Conservation (phyloP, 305 asterid species). For the Fraxinus xanthoxyloides region DNA sequence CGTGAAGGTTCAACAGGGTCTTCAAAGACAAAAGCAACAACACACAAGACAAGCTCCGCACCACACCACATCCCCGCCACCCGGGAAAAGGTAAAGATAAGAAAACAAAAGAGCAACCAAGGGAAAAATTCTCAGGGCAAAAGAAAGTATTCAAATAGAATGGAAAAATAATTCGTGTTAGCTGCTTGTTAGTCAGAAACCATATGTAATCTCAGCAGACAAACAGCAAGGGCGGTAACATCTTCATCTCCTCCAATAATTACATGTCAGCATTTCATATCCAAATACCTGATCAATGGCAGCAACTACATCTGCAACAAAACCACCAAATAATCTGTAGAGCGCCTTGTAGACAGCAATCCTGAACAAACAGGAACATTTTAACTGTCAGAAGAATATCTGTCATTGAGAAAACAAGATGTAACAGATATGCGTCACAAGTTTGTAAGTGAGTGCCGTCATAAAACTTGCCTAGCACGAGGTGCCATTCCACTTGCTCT, state of each 20-base stretch:
- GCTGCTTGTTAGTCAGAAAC: slow-evolving; percentile 1
- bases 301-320: slow-evolving; percentile 95
- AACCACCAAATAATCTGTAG: slow-evolving; percentile 92
- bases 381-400: slow-evolving; percentile 17
- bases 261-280: slow-evolving; percentile 7
- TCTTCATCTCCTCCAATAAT: slow-evolving; percentile 2
- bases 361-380: slow-evolving; percentile 44
- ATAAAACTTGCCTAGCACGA: slow-evolving; percentile 75
- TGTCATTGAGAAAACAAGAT: slow-evolving; percentile 8
- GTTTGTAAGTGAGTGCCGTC: not conserved
- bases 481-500: slow-evolving; percentile 99
- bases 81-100: not conserved
- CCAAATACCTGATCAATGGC: slow-evolving; percentile 92
- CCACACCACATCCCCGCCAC: not conserved
- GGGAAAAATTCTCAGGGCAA: not conserved
- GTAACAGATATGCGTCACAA: not conserved
- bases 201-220: not conserved
- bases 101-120: not conserved
- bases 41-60: not conserved
- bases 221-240: not conserved
- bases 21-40: not conserved
- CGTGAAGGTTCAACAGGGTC: not conserved
- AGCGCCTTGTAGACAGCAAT: slow-evolving; percentile 99
- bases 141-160: not conserved
- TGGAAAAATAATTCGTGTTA: not conserved